Percentiles rank a stretch among this genome's conserved stretches.
phyloP scores from a whole-genome alignment of 768 basidiomycete species.

The Boletus sp. region DNA sequence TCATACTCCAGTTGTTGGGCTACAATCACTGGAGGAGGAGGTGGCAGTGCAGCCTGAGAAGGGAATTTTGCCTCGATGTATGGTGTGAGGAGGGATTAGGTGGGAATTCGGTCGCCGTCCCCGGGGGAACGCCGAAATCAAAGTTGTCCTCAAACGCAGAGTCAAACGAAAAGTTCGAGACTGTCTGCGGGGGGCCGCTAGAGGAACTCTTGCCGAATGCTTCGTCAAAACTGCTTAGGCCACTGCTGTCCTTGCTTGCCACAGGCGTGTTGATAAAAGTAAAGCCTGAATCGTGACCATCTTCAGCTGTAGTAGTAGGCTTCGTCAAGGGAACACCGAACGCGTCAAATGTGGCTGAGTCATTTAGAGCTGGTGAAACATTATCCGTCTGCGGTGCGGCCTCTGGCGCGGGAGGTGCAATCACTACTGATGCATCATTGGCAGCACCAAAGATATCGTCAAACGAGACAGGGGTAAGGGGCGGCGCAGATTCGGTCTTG shows the following conservation, averaged over 20 bases:
- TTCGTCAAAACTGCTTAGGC: conserved; percentile 68
- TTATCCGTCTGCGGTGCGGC: conserved; percentile 18
- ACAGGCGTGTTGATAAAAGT: conserved; percentile 16
- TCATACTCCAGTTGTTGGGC: too few relatives aligned
- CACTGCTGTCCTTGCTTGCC: conserved; percentile 18
- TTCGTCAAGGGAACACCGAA: conserved; percentile 37
- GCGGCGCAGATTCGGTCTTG: conserved; percentile 10
- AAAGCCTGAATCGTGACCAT: conserved; percentile 19
- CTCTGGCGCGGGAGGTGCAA: conserved; percentile 15
- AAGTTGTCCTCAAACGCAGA: conserved; percentile 63
- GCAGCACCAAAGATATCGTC: conserved; percentile 54
- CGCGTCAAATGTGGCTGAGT: conserved; percentile 31
- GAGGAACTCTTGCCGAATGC: conserved; percentile 57
- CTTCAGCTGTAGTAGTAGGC: conserved; percentile 15
- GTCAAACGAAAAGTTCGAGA: conserved; percentile 57
- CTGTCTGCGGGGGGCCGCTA: conserved; percentile 32
- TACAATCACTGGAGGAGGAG: too few relatives aligned
- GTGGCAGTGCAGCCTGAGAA: too few relatives aligned
- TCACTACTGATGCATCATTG: conserved; percentile 20
- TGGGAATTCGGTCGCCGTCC: conserved; percentile 30
- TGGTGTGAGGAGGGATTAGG: too few relatives aligned
- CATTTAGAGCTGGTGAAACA: conserved; percentile 13
- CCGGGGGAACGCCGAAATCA: conserved; percentile 49
- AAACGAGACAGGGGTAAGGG: conserved; percentile 36
- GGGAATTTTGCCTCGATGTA: too few relatives aligned